Evolutionary conservation across 1,284 basidiomycete species (phyloP).

Genomic region (Serendipita sp.): DNA sequence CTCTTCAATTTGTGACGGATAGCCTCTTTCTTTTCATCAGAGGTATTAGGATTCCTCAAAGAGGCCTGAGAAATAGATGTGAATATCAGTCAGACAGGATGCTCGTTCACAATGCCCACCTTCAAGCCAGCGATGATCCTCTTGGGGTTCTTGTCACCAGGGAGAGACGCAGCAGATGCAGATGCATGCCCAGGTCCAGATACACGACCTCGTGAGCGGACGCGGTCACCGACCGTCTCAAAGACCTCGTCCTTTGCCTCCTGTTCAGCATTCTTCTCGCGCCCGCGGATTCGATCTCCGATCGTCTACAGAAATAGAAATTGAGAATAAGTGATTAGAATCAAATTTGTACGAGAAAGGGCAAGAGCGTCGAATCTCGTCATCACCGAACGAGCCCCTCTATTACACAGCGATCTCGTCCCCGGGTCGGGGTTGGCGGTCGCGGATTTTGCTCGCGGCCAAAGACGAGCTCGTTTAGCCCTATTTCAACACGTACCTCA

Average conservation of each 20-base stretch:
- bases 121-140: slow-evolving; percentile 9
- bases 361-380: too few relatives aligned
- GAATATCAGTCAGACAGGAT: neutral
- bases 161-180: neutral
- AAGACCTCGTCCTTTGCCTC: slow-evolving; percentile 9
- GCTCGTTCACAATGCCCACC: neutral
- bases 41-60: slow-evolving; percentile 8
- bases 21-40: slow-evolving; percentile 7
- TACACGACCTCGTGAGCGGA: slow-evolving; percentile 3
- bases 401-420: too few relatives aligned
- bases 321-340: neutral
- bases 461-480: too few relatives aligned
- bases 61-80: neutral
- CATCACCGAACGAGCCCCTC: too few relatives aligned
- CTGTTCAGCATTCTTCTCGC: slow-evolving; percentile 8
- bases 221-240: slow-evolving; percentile 10
- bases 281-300: slow-evolving; percentile 6
- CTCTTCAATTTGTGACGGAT: slow-evolving; percentile 3
- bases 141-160: slow-evolving; percentile 8
- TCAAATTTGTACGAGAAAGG: too few relatives aligned
- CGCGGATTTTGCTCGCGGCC: too few relatives aligned
- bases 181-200: neutral
- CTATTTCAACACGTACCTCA: slow-evolving; percentile 2
- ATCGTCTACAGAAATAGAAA: slow-evolving; percentile 4
- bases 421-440: too few relatives aligned